Percentiles rank a stretch among this genome's conserved stretches.
These are phyloP conservation scores for Stipa capillata DNA, from an alignment of 176 grass and related monocot genomes.

Conservation along the genomic window DNA sequence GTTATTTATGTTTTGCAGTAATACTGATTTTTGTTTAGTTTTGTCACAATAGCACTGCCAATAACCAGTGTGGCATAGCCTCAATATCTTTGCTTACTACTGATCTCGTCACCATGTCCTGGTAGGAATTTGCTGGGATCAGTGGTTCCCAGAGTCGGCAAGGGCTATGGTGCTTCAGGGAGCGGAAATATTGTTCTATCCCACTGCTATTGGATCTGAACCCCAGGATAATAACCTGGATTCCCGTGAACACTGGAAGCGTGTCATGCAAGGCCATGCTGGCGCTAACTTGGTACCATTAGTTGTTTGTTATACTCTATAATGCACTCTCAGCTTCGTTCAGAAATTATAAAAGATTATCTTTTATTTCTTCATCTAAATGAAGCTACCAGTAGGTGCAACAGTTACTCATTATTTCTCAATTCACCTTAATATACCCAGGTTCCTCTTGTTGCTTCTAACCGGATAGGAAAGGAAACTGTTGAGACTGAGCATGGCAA, in stretches of 20 bases:
- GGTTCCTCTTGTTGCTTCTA: conserved; percentile 89
- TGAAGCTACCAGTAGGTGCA: background rate
- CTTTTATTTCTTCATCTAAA: background rate
- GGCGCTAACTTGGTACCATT: conserved; percentile 85
- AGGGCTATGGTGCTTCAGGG: conserved; percentile 86
- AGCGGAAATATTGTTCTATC: conserved; percentile 74
- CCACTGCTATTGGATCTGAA: conserved; percentile 92
- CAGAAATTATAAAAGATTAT: background rate
- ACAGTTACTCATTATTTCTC: background rate
- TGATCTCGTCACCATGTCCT: background rate
- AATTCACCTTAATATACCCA: conserved; percentile 24
- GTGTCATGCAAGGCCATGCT: conserved; percentile 95
- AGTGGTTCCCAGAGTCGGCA: conserved; percentile 93
- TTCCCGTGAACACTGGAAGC: conserved; percentile 85
- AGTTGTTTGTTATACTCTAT: background rate
- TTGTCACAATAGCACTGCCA: background rate
- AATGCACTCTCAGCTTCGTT: background rate
- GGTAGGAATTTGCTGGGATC: conserved; percentile 92
- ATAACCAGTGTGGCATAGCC: background rate
- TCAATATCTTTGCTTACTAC: background rate
- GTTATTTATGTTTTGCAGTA: conserved; percentile 11
- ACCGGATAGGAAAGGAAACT: conserved; percentile 79
- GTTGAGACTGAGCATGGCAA: conserved; percentile 84
- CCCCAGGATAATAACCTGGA: conserved; percentile 74
- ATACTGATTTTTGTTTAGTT: background rate